phyloP scores from a whole-genome alignment of 441 rosid genomes.

The Eruca vesicaria region DNA sequence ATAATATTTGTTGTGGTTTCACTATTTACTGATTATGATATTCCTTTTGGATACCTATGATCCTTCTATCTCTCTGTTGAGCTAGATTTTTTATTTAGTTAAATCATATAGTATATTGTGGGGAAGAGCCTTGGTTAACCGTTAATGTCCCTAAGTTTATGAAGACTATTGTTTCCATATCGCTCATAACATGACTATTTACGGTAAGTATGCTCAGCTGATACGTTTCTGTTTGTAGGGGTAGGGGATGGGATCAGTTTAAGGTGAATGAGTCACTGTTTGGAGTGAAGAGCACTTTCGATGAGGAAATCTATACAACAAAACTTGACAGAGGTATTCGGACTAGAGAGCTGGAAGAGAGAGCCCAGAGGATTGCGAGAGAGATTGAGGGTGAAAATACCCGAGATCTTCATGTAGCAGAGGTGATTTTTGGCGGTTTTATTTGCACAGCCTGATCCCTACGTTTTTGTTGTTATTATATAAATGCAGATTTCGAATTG shows the following conservation, averaged over 20 bases:
- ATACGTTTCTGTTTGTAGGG: not conserved
- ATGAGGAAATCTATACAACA: not conserved
- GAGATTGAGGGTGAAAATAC: constrained; percentile 92
- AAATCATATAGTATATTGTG: not conserved
- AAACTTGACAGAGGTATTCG: not conserved
- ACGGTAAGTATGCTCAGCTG: constrained; percentile 11
- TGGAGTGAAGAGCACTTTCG: not conserved
- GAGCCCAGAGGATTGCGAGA: constrained; percentile 82
- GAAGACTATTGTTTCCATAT: not conserved
- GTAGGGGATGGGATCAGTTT: constrained; percentile 1
- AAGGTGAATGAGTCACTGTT: not conserved
- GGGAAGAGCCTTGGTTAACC: constrained; percentile 7
- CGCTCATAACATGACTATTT: not conserved
- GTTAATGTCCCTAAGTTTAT: not conserved
- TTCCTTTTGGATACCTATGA: constrained; percentile 9
- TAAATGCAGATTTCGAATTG: not conserved
- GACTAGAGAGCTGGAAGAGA: constrained; percentile 48
- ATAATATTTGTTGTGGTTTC: constrained; percentile 2
- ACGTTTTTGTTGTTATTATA: not conserved
- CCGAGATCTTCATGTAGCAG: constrained; percentile 85
- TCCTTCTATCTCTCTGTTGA: constrained; percentile 6
- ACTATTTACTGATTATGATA: not conserved
- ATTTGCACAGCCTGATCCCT: not conserved
- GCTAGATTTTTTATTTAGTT: not conserved
- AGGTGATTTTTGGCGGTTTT: constrained; percentile 47